Base-by-base conservation (phyloP, 352 stramenopile genomes). In the Sclerospora graminicola region DNA sequence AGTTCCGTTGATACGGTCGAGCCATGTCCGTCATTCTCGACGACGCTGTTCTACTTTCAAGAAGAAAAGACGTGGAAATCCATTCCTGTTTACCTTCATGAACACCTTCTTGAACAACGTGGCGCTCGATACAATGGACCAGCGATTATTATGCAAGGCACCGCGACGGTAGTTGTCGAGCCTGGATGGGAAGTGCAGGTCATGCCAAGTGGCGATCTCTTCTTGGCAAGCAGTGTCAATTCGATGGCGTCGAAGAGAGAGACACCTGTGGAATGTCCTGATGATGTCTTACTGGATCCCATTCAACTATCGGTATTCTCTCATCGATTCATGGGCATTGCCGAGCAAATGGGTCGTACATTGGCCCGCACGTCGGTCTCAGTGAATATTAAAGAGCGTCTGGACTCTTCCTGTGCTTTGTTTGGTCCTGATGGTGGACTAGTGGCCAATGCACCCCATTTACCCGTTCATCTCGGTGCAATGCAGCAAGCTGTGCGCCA, bases 361-460 rank as follows among this genome's bases (percentile, higher is more conserved):
- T 63, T 99, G 20, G 91, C 97, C 43, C 75, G 94, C 11, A 98
- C 94, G 2, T 96, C 84, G 0, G 89, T 98, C 43, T 98, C 89
- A 19, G 96, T 99, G 38, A 99, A 99, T 57, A 99, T 99, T 62
- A 99, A 99, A 63, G 96, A 99, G 62, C 78, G 96, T 10, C 72
- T 99, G 8, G 96, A 99, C 54, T 99, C 99, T 60, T 98, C 89
- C 1, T 99, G 96, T 45, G 96, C 96, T 15, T 69, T 99, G 11
- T 99, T 99, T 65, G 96, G 94, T 18, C 84, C 88, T 6, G 82
- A 98, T 32, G 96, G 96, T 34, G 95, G 94, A n/a, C 70, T 99
- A n/a, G 95, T 99, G 8, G 96, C 96, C 0, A 99, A 99, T 64
- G 96, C 96, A 3, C 96, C 96, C 5, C 96, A 99, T 60, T 82